Evolutionary conservation across 768 basidiomycete species (phyloP).

Genomic region (Trichaptum fuscoviolaceum): DNA sequence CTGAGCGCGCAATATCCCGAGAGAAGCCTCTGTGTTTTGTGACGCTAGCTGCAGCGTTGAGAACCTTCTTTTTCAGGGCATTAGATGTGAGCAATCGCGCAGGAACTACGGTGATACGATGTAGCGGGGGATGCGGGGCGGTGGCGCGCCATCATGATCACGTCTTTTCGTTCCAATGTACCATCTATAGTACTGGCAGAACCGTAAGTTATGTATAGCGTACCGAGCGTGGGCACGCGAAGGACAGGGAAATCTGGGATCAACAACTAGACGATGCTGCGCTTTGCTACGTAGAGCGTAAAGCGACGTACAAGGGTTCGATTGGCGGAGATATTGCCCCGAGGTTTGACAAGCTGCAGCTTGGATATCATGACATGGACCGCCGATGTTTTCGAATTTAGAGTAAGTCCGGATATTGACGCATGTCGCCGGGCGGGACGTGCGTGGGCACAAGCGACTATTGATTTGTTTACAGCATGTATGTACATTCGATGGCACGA

Average conservation of each 20-base stretch:
- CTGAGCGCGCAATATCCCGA: background rate
- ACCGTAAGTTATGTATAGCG: background rate
- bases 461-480: too few species aligned
- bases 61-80: background rate
- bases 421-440: background rate
- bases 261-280: background rate
- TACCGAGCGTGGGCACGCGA: background rate
- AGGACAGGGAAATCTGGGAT: background rate
- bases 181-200: background rate
- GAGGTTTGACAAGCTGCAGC: background rate
- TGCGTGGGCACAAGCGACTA: background rate
- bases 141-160: background rate
- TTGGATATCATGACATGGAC: background rate
- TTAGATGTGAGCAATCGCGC: background rate
- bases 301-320: background rate
- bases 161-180: background rate
- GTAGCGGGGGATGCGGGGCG: background rate
- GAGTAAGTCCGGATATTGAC: background rate
- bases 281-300: background rate
- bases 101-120: constrained; percentile 1
- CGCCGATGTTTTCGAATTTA: constrained; percentile 1
- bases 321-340: background rate
- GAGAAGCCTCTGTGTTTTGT: background rate
- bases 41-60: background rate
- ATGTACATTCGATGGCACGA: too few species aligned